phyloP scores from a whole-genome alignment of 2,329 filamentous ascomycete species.

The Tolypocladium ophioglossoides region DNA sequence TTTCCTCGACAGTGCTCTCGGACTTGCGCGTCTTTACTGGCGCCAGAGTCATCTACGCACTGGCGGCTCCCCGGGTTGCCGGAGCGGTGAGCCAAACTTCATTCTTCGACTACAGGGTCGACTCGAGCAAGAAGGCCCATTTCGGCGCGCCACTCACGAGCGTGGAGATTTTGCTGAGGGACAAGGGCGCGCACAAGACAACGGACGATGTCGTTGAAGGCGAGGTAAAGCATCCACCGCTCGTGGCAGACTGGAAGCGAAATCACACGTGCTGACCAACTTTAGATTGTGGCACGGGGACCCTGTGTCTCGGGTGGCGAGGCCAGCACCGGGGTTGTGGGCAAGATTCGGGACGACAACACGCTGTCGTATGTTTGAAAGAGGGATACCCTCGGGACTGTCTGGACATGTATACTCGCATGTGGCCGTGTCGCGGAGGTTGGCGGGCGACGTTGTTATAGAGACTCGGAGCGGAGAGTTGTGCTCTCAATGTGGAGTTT shows the following conservation, averaged over 20 bases:
- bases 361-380: slow-evolving; percentile 49
- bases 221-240: slow-evolving; percentile 39
- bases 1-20: slow-evolving; percentile 61
- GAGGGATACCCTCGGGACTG: not conserved
- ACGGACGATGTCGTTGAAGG: slow-evolving; percentile 52
- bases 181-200: slow-evolving; percentile 49
- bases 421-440: not conserved
- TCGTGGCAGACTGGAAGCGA: not conserved
- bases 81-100: slow-evolving; percentile 83
- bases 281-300: slow-evolving; percentile 60
- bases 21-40: slow-evolving; percentile 75
- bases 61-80: slow-evolving; percentile 74
- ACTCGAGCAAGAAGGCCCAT: slow-evolving; percentile 37
- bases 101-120: slow-evolving; percentile 72
- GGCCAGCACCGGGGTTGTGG: slow-evolving; percentile 51
- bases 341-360: slow-evolving; percentile 59
- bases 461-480: not conserved
- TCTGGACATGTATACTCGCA: not conserved
- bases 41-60: slow-evolving; percentile 72
- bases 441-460: not conserved
- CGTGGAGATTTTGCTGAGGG: slow-evolving; percentile 66
- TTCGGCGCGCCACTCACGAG: slow-evolving; percentile 76
- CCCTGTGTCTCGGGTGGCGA: slow-evolving; percentile 63
- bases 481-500: too few species aligned
- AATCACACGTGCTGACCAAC: not conserved